Conservation (phyloP, 345 rosid species). For the Pistacia atlantica region DNA sequence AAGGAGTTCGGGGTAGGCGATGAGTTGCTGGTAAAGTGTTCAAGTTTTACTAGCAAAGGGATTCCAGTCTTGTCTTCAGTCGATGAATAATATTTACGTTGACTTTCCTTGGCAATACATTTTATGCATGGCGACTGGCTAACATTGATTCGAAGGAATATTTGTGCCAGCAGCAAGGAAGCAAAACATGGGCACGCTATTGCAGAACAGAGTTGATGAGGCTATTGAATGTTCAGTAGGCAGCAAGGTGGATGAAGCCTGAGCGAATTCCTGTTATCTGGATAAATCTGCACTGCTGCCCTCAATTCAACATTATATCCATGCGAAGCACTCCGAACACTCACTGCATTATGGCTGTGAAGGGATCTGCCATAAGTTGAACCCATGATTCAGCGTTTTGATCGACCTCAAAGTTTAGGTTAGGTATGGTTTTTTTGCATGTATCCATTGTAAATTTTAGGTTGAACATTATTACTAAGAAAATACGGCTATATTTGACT, state of each 20-base stretch:
- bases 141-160: not conserved
- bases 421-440: not conserved
- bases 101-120: not conserved
- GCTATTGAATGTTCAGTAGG: not conserved
- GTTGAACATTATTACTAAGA: not conserved
- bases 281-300: not conserved
- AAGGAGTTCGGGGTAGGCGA: constrained; percentile 57
- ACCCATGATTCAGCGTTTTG: not conserved
- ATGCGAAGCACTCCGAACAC: not conserved
- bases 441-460: not conserved
- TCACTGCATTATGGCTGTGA: not conserved
- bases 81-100: constrained; percentile 23
- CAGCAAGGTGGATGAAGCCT: not conserved
- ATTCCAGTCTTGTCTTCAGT: constrained; percentile 72
- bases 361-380: not conserved
- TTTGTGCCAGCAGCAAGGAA: not conserved
- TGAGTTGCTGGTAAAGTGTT: constrained; percentile 59
- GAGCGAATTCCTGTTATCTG: not conserved
- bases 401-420: not conserved
- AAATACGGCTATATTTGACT: not conserved
- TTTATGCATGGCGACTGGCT: not conserved
- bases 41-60: constrained; percentile 77
- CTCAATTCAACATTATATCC: not conserved
- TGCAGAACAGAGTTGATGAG: not conserved
- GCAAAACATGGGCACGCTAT: not conserved